phyloP scores from a whole-genome alignment of 2,329 filamentous ascomycete genomes.

The Aspergillus tubingensis region DNA sequence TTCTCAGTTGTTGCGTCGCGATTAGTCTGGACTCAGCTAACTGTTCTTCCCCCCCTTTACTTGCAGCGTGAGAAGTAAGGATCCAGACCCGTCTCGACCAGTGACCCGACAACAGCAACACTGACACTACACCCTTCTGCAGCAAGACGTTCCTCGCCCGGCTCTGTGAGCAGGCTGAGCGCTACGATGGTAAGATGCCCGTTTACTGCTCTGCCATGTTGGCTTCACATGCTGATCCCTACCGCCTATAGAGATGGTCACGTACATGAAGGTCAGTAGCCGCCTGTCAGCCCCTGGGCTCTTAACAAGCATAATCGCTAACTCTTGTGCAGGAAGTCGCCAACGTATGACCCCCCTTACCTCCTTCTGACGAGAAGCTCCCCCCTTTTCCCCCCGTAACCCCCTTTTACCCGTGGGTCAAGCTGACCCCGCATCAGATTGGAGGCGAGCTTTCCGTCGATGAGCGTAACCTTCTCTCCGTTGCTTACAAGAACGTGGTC shows the following conservation, averaged over 20 bases:
- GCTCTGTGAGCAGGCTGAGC: conserved; percentile 99
- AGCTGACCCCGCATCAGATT: conserved; percentile 49
- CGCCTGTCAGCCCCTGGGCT: conserved; percentile 11
- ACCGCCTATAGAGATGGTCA: conserved; percentile 76
- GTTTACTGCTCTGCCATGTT: neutral
- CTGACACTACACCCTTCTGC: conserved; percentile 42
- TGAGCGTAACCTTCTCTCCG: conserved; percentile 89
- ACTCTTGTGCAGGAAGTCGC: conserved; percentile 74
- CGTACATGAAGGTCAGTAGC: conserved; percentile 85
- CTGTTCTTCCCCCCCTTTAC: conserved; percentile 21
- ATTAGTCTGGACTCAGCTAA: conserved; percentile 6
- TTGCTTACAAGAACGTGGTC: conserved; percentile 99
- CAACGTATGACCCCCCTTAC: conserved; percentile 61
- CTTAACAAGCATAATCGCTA: conserved; percentile 30
- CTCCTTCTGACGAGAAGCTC: conserved; percentile 3
- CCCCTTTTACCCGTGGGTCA: conserved; percentile 10
- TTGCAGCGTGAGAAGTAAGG: conserved; percentile 69
- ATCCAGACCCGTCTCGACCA: conserved; percentile 33
- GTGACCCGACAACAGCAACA: conserved; percentile 22
- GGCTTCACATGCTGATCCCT: conserved; percentile 29
- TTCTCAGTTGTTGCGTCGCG: neutral
- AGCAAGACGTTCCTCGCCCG: conserved; percentile 99
- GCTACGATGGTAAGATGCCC: conserved; percentile 79
- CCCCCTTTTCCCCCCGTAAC: conserved; percentile 12
- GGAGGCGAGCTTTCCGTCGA: conserved; percentile 69